phyloP scores from a whole-genome alignment of 1,284 basidiomycete genomes.

The Puccinia sorghi region DNA sequence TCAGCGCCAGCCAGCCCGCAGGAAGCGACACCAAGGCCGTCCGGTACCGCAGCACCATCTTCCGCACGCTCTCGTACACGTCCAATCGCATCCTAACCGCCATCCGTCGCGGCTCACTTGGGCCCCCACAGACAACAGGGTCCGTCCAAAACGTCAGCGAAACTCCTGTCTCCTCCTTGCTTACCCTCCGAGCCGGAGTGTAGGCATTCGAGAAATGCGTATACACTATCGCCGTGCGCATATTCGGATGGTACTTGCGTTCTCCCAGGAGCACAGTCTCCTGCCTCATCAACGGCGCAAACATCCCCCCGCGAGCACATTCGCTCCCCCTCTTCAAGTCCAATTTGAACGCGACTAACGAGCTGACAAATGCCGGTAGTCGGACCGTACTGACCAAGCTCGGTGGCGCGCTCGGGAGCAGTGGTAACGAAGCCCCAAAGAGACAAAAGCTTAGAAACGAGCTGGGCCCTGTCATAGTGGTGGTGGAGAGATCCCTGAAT shows the following conservation, averaged over 20 bases:
- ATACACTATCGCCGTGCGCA: conserved; percentile 52
- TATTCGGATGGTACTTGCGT: conserved; percentile 54
- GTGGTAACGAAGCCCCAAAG: not conserved
- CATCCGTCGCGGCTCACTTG: conserved; percentile 58
- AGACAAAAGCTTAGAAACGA: conserved; percentile 1
- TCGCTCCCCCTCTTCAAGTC: not conserved
- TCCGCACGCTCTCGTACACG: conserved; percentile 69
- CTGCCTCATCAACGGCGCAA: conserved; percentile 54
- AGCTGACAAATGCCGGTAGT: conserved; percentile 32
- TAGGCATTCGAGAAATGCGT: conserved; percentile 54
- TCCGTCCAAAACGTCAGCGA: conserved; percentile 54
- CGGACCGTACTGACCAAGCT: conserved; percentile 51
- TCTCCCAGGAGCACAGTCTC: conserved; percentile 52
- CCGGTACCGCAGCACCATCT: conserved; percentile 71
- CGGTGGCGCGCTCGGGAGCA: conserved; percentile 9
- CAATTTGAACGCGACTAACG: conserved; percentile 29
- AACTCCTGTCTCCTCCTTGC: conserved; percentile 22
- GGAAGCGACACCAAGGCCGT: conserved; percentile 71
- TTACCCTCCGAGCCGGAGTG: conserved; percentile 37
- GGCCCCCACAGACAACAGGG: conserved; percentile 53
- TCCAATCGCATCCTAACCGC: conserved; percentile 66
- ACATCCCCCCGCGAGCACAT: conserved; percentile 36
- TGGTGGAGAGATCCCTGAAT: conserved; percentile 10
- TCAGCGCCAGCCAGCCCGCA: conserved; percentile 66
- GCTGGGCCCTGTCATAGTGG: not conserved